These are phyloP conservation scores for Yamadazyma epiphylla DNA, from an alignment of 1,139 yeast genomes.

Conservation along the genomic window DNA sequence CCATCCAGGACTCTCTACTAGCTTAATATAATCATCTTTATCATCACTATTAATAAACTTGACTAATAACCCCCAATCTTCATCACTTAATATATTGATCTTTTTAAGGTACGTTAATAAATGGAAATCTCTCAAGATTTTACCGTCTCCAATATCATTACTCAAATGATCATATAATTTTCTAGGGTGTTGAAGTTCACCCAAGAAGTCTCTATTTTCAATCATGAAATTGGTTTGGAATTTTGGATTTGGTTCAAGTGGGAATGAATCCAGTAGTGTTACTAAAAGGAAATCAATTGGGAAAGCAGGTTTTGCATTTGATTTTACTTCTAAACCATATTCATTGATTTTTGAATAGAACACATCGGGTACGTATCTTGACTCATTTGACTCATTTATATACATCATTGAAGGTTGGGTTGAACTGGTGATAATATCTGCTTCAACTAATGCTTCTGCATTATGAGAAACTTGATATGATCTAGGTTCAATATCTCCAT, in stretches of 20 bases:
- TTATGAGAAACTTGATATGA: constrained; percentile 86
- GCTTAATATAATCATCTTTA: constrained; percentile 44
- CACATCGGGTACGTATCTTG: constrained; percentile 90
- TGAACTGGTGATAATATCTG: constrained; percentile 82
- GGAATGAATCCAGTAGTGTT: constrained; percentile 91
- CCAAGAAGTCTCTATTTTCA: constrained; percentile 74
- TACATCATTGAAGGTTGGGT: constrained; percentile 89
- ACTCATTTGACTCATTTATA: constrained; percentile 65
- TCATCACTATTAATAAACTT: constrained; percentile 36
- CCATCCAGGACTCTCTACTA: constrained; percentile 73
- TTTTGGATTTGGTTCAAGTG: constrained; percentile 54
- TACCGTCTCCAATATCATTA: constrained; percentile 37
- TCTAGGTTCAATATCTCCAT: constrained; percentile 86
- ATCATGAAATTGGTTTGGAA: constrained; percentile 55
- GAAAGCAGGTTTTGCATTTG: constrained; percentile 91
- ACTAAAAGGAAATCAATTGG: constrained; percentile 92
- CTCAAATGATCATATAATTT: constrained; percentile 42
- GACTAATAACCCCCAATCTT: constrained; percentile 49
- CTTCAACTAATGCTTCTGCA: constrained; percentile 85
- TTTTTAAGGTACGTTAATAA: constrained; percentile 54
- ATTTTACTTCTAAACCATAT: constrained; percentile 81
- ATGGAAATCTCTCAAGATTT: constrained; percentile 66
- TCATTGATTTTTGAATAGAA: constrained; percentile 83
- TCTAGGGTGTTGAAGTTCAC: constrained; percentile 64
- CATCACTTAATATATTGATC: constrained; percentile 48